These are phyloP conservation scores for Xylariaceae sp. DNA, from an alignment of 2,329 filamentous ascomycete genomes.

Conservation along the genomic window DNA sequence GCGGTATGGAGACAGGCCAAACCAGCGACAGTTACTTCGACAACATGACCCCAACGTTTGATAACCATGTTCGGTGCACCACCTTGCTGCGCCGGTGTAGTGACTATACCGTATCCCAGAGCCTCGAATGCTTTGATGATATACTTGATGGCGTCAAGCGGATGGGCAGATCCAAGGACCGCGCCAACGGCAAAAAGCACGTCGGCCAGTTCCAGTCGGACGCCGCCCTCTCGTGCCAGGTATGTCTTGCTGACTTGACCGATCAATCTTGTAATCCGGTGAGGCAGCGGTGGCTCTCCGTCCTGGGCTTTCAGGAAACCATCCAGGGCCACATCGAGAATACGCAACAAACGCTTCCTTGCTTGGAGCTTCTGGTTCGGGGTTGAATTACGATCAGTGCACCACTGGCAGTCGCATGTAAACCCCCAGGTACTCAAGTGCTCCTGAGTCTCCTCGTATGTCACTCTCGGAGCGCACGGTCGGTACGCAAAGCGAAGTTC, in stretches of 20 bases:
- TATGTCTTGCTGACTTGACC: constrained; percentile 23
- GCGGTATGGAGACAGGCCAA: constrained; percentile 16
- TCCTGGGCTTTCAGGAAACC: background rate
- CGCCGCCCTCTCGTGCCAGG: constrained; percentile 2
- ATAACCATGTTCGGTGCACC: constrained; percentile 11
- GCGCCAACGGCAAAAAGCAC: constrained; percentile 17
- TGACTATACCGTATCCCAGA: constrained; percentile 24
- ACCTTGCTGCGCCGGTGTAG: constrained; percentile 12
- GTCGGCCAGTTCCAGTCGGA: constrained; percentile 20
- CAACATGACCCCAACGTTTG: constrained; percentile 21
- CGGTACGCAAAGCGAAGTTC: constrained; percentile 45
- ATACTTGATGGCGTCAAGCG: constrained; percentile 14
- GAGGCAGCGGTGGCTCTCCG: background rate
- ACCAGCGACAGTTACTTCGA: constrained; percentile 2
- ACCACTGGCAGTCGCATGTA: constrained; percentile 38
- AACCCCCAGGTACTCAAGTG: constrained; percentile 38
- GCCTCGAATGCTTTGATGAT: constrained; percentile 23
- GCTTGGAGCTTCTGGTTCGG: constrained; percentile 5
- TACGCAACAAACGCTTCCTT: constrained; percentile 12
- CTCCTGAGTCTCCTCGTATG: constrained; percentile 31
- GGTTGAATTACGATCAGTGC: constrained; percentile 26
- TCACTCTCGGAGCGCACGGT: constrained; percentile 13
- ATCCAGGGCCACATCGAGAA: constrained; percentile 2
- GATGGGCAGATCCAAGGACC: background rate
- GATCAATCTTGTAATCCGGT: constrained; percentile 15